Percentiles rank a stretch among this genome's conserved stretches.
Evolutionary conservation across 768 basidiomycete species (phyloP).

Genomic region (Phlebiopsis gigantea): DNA sequence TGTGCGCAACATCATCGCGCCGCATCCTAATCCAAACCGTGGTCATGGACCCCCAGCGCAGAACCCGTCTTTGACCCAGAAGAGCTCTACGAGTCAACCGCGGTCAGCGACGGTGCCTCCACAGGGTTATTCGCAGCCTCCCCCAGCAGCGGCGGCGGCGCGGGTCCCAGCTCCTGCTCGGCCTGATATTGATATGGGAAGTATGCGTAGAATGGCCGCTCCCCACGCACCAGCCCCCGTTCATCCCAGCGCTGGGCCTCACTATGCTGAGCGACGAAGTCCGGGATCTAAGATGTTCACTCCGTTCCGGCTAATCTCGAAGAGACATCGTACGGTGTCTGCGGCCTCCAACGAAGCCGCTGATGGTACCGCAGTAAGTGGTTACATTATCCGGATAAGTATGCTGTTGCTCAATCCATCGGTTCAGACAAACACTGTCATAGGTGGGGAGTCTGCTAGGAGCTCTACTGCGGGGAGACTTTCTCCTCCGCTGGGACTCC

Average conservation of each 20-base stretch:
- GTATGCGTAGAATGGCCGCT: neutral
- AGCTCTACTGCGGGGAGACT: conserved; percentile 51
- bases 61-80: neutral
- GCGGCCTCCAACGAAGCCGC: conserved; percentile 72
- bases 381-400: too few species aligned
- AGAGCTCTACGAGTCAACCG: neutral
- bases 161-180: neutral
- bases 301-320: conserved; percentile 59
- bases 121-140: neutral
- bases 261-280: conserved; percentile 25
- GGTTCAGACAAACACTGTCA: conserved; percentile 57
- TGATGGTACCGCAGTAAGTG: conserved; percentile 74
- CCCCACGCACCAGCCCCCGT: conserved; percentile 15
- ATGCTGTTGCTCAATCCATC: conserved; percentile 5
- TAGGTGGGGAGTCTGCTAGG: conserved; percentile 67
- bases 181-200: neutral
- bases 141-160: neutral
- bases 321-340: conserved; percentile 63
- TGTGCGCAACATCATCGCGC: conserved; percentile 12
- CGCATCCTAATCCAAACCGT: conserved; percentile 11
- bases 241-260: conserved; percentile 12
- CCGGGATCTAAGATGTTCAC: conserved; percentile 46
- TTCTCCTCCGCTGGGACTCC: conserved; percentile 52
- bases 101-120: too few species aligned
- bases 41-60: neutral